These are phyloP conservation scores for Carex cristatella DNA, from an alignment of 176 grass and related monocot genomes.

Conservation along the genomic window DNA sequence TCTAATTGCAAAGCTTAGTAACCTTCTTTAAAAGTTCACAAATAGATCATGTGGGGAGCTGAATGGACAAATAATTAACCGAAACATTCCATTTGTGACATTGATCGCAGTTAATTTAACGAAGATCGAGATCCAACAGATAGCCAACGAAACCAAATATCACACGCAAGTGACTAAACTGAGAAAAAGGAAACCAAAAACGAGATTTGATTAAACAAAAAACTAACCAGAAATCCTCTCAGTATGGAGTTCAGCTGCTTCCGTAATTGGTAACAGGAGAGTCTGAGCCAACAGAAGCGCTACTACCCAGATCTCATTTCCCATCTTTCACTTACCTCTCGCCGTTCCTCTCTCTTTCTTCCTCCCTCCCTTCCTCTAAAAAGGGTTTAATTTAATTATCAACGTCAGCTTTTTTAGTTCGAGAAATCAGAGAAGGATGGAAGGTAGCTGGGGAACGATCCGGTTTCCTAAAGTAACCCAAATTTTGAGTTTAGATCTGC, in stretches of 20 bases:
- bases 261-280: not conserved
- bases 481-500: no score
- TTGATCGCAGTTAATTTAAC: constrained; percentile 19
- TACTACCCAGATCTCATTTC: constrained; percentile 22
- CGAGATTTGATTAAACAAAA: not conserved
- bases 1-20: constrained; percentile 4
- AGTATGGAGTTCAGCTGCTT: constrained; percentile 16
- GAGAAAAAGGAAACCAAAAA: not conserved
- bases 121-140: constrained; percentile 1
- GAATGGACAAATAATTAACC: constrained; percentile 1
- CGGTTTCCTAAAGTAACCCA: no score
- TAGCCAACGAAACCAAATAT: not conserved
- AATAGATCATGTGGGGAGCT: not conserved
- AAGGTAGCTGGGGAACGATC: not conserved
- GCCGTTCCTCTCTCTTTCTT: not conserved
- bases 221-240: constrained; percentile 47
- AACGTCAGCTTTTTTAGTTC: constrained; percentile 6
- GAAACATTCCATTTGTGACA: constrained; percentile 1
- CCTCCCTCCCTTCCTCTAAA: not conserved
- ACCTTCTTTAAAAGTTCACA: not conserved
- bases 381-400: constrained; percentile 13
- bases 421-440: constrained; percentile 10
- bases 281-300: constrained; percentile 23
- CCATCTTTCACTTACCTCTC: constrained; percentile 15
- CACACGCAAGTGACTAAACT: not conserved